Evolutionary conservation across 768 basidiomycete genomes (phyloP).

Genomic region (Fibroporia radiculosa): DNA sequence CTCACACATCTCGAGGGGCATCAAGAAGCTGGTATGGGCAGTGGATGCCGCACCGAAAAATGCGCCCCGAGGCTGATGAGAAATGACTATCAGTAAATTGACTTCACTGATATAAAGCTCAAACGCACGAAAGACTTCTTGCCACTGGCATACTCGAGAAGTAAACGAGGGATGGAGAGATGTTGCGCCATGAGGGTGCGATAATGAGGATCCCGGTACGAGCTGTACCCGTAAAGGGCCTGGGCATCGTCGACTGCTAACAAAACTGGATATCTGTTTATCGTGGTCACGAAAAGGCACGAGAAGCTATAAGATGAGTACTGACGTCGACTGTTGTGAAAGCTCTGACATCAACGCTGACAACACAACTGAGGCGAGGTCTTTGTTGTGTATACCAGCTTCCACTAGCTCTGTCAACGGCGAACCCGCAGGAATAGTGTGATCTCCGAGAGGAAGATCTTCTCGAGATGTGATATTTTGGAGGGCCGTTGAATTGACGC

Average conservation of each 20-base stretch:
- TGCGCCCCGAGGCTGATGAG: slow-evolving; percentile 53
- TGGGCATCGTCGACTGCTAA: slow-evolving; percentile 88
- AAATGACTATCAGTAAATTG: slow-evolving; percentile 3
- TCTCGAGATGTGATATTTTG: slow-evolving; percentile 28
- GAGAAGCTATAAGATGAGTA: slow-evolving; percentile 1
- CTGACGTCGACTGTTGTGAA: slow-evolving; percentile 56
- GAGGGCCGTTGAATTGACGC: slow-evolving; percentile 47
- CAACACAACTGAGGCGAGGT: slow-evolving; percentile 47
- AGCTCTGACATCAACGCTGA: slow-evolving; percentile 53
- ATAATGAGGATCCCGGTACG: slow-evolving; percentile 72
- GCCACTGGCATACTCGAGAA: slow-evolving; percentile 77
- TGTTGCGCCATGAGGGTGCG: slow-evolving; percentile 64
- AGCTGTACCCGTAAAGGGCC: slow-evolving; percentile 58
- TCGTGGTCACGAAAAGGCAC: not conserved
- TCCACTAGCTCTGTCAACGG: slow-evolving; percentile 47
- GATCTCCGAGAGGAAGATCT: slow-evolving; percentile 20
- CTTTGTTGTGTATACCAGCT: slow-evolving; percentile 46
- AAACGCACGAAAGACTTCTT: slow-evolving; percentile 54
- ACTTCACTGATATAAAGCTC: not conserved
- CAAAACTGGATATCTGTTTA: slow-evolving; percentile 61
- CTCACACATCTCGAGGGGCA: slow-evolving; percentile 58
- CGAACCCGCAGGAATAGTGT: slow-evolving; percentile 39
- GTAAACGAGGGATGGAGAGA: slow-evolving; percentile 66
- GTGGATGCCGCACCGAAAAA: slow-evolving; percentile 64
- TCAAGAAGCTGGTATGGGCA: slow-evolving; percentile 48